Evolutionary conservation across 1,139 yeast genomes (phyloP), one percentile per base, ranked within the genome.

Genomic region (Pichia sp.): DNA sequence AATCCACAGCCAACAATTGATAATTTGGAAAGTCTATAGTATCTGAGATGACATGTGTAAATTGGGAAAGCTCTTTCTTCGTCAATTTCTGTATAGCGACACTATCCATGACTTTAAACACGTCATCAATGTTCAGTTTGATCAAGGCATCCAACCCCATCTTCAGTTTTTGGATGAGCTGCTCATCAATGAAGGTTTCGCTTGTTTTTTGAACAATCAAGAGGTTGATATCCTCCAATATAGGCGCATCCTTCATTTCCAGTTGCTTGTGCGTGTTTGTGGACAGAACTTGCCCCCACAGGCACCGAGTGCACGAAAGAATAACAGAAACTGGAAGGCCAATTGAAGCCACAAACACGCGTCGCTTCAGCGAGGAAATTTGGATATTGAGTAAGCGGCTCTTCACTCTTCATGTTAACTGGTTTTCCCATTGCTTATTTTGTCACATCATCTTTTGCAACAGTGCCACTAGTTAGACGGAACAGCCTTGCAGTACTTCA

Each of bases 11-110:
- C 9, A 49, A 30, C 13, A 60, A 55, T 5, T 55, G 54, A 49
- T 77, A 80, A 29, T 77, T 77, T 7, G 72, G 68, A 45, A 81
- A 82, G 21, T 72, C 66, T 4, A 65, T 55, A 5, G 70, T 60
- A 23, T 64, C 63, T n/a, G 85, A 61, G 7, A 84, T 66, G 10
- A 84, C 69, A 43, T 78, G 82, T 14, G 77, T 69, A 45, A 56
- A 63, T 34, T 44, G 52, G 42, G 49, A 39, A 4, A 53, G 45
- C 27, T 52, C 45, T 21, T 44, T 40, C 7, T 43, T 41, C 5
- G 44, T 39, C n/a, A 45, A 37, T 23, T 34, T 29, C 10, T 40
- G 40, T 5, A 45, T 33, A 9, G 33, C 38, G 14, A 44, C 34
- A 22, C 45, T 41, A 8, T 49, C 43, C 6, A 38, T 6, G 6